Evolutionary conservation across 306 rosid species (phyloP).

Genomic region (Erythrophleum fordii): DNA sequence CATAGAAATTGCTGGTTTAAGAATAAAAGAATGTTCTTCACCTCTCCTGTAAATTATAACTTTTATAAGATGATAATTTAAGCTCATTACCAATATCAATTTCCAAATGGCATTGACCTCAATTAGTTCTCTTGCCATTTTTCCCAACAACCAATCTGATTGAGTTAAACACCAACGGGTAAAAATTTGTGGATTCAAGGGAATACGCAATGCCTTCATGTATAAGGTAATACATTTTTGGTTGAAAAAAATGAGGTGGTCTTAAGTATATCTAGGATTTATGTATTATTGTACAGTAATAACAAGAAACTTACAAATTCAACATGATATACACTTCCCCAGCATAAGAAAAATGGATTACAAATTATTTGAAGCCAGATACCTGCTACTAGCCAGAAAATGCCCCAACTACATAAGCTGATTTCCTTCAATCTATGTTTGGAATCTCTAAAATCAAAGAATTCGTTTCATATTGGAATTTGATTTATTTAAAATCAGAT

Average conservation of each 20-base stretch:
- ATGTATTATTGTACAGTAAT: background rate
- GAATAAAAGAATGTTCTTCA: constrained; percentile 93
- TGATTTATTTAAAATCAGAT: background rate
- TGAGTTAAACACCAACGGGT: constrained; percentile 20
- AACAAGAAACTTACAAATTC: constrained; percentile 11
- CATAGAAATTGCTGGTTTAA: constrained; percentile 72
- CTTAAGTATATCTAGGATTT: background rate
- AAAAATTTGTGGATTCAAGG: constrained; percentile 22
- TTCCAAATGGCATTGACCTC: background rate
- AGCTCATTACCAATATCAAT: constrained; percentile 22
- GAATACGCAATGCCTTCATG: background rate
- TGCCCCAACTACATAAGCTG: background rate
- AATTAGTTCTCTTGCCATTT: constrained; percentile 19
- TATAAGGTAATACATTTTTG: constrained; percentile 3
- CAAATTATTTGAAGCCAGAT: background rate
- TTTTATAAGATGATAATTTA: constrained; percentile 38
- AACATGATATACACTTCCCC: constrained; percentile 2
- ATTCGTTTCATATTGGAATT: background rate
- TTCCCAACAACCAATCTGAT: background rate
- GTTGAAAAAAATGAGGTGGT: constrained; percentile 4
- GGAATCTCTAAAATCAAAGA: background rate
- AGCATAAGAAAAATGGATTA: constrained; percentile 5
- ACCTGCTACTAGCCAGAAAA: background rate
- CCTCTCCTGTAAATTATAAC: constrained; percentile 75
- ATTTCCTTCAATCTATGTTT: background rate